These are phyloP conservation scores for Iberis pinnata DNA, from an alignment of 345 rosid species.

Conservation along the genomic window DNA sequence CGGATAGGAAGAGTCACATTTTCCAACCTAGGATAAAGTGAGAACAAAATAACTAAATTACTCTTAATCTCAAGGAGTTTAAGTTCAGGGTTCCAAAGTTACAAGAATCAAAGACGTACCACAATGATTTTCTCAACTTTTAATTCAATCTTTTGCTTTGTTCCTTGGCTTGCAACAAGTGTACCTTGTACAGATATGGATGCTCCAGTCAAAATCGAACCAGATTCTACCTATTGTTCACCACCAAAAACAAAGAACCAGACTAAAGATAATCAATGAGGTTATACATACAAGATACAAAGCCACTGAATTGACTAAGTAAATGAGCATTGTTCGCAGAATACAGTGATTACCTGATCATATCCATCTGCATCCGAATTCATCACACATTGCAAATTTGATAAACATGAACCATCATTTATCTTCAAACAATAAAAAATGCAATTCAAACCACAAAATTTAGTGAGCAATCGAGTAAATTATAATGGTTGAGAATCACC, in stretches of 20 bases:
- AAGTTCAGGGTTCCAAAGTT: not conserved
- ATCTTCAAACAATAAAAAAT: constrained; percentile 33
- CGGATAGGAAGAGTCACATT: constrained; percentile 86
- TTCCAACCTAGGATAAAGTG: constrained; percentile 53
- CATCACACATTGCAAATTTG: constrained; percentile 95
- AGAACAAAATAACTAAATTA: not conserved
- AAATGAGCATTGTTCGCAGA: too few species aligned
- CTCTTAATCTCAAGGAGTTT: not conserved
- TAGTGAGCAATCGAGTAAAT: not conserved
- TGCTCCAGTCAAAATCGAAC: constrained; percentile 71
- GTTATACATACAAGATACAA: too few species aligned
- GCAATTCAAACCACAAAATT: not conserved
- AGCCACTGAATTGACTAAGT: not conserved
- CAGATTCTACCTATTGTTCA: constrained; percentile 57
- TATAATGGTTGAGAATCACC: constrained; percentile 30
- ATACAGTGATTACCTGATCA: constrained; percentile 54
- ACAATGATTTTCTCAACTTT: constrained; percentile 65
- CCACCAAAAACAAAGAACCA: not conserved
- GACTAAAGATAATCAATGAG: not conserved
- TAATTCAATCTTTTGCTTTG: constrained; percentile 85
- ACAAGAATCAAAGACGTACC: constrained; percentile 39
- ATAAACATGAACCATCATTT: constrained; percentile 90
- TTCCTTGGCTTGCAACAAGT: constrained; percentile 78
- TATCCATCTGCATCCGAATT: constrained; percentile 71
- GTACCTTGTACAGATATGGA: constrained; percentile 78